Conservation (phyloP, 2,329 filamentous ascomycete species). For the Cryoendolithus antarcticus region DNA sequence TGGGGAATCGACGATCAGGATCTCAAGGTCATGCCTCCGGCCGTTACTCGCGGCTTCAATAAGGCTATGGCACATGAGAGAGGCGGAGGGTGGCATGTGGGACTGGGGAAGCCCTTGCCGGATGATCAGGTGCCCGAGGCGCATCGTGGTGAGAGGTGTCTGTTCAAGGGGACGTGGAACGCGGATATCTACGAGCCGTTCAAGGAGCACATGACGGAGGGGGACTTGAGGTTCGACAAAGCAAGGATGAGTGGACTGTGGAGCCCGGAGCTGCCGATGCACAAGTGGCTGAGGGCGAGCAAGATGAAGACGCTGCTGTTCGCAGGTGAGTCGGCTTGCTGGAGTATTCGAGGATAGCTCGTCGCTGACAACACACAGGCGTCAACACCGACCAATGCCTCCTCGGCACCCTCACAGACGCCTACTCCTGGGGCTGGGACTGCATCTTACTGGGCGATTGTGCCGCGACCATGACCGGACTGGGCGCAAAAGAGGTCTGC, state of each 20-base stretch:
- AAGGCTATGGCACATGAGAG: constrained; percentile 18
- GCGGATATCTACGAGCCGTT: constrained; percentile 30
- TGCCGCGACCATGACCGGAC: constrained; percentile 29
- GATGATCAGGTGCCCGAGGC: constrained; percentile 19
- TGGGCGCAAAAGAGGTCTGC: constrained; percentile 27
- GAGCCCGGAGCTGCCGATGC: constrained; percentile 28
- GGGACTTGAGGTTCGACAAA: constrained; percentile 33
- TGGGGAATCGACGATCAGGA: constrained; percentile 30
- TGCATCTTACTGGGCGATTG: constrained; percentile 30
- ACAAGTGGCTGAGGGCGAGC: constrained; percentile 28
- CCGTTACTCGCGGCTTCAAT: constrained; percentile 30
- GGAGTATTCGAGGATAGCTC: too few relatives aligned
- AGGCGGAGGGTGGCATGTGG: constrained; percentile 29
- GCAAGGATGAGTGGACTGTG: constrained; percentile 31
- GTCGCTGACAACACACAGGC: constrained; percentile 9
- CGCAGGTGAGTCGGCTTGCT: constrained; percentile 8
- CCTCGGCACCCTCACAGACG: constrained; percentile 29
- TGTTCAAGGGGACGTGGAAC: constrained; percentile 32
- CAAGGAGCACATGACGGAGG: constrained; percentile 23
- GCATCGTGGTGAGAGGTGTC: constrained; percentile 21
- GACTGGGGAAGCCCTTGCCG: constrained; percentile 27
- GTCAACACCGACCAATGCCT: constrained; percentile 34
- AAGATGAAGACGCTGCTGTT: constrained; percentile 31
- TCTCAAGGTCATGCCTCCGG: constrained; percentile 27
- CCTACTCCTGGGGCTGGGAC: constrained; percentile 32